Evolutionary conservation across 108 stramenopile genomes (phyloP), one percentile per base, ranked within the genome.

Genomic region (Chaetoceros tenuissimus): DNA sequence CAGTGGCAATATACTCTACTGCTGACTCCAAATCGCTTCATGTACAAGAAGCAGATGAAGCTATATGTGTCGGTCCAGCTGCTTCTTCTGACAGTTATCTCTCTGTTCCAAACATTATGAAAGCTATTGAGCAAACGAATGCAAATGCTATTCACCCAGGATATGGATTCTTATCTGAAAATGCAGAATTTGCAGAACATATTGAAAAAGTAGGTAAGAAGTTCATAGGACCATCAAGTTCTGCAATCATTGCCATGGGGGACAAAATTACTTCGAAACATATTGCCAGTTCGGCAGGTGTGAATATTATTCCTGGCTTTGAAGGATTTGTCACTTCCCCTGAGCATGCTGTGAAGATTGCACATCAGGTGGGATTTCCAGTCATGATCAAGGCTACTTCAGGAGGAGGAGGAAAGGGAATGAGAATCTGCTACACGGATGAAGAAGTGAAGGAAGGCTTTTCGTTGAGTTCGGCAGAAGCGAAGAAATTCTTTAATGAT

Each of bases 401-500:
- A 25, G 98, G 98, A 20, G 98, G 98, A 0, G 98, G 98, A 3
- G 98, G 98, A 46, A 99, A 99, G 75, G 98, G 98, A 10, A 99
- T 99, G 98, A 78, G 98, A 30, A 81, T 97, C 23, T 95, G 96
- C 50, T 74, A 69, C 64, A 78, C 81, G 55, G 95, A 92, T 58
- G 52, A 67, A 2, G 86, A 93, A 54, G 82, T 82, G 5, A 56
- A 71, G 62, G 85, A 81, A 52, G 80, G 92, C 8, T 98, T 82
- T 69, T 67, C 67, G 34, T 69, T 92, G 24, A 68, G 71, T 28
- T 79, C 78, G 53, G 85, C 91, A 52, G 96, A 99, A 75, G 90
- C 96, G n/a, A 63, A 67, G 23, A 67, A 65, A 16, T 76, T 83
- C 63, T 99, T 99, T 77, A 94, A 88, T 7, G 95, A 98, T 67